Evolutionary conservation across 306 rosid species (phyloP).

Genomic region (Citrullus amarus): DNA sequence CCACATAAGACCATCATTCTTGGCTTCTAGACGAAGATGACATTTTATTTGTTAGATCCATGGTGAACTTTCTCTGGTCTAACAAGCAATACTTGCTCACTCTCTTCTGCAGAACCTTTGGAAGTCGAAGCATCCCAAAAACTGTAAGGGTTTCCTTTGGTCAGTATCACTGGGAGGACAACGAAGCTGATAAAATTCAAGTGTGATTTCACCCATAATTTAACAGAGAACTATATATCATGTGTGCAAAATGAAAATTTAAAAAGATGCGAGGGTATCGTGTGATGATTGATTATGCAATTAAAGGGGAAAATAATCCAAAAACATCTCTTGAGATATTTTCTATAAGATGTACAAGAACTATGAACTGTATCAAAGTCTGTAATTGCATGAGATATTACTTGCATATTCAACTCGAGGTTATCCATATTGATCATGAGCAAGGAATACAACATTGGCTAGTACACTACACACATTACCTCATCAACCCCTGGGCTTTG

Average conservation of each 20-base stretch:
- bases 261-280: not conserved
- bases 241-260: not conserved
- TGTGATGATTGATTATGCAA: not conserved
- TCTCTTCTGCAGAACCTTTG: not conserved
- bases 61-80: not conserved
- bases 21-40: too few species aligned
- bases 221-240: not conserved
- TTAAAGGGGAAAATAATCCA: not conserved
- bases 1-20: not conserved
- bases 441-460: not conserved
- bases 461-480: conserved; percentile 28
- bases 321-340: not conserved
- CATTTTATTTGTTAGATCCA: not conserved
- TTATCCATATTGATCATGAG: not conserved
- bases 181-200: not conserved
- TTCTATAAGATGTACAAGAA: not conserved
- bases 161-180: not conserved
- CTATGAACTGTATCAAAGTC: not conserved
- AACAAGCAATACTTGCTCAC: not conserved
- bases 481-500: conserved; percentile 83
- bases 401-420: not conserved
- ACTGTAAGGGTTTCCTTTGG: not conserved
- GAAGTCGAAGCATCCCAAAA: too few species aligned
- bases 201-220: not conserved
- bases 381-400: not conserved